These are phyloP conservation scores for Psilocybe azurescens DNA, from an alignment of 768 basidiomycete species.

Conservation along the genomic window DNA sequence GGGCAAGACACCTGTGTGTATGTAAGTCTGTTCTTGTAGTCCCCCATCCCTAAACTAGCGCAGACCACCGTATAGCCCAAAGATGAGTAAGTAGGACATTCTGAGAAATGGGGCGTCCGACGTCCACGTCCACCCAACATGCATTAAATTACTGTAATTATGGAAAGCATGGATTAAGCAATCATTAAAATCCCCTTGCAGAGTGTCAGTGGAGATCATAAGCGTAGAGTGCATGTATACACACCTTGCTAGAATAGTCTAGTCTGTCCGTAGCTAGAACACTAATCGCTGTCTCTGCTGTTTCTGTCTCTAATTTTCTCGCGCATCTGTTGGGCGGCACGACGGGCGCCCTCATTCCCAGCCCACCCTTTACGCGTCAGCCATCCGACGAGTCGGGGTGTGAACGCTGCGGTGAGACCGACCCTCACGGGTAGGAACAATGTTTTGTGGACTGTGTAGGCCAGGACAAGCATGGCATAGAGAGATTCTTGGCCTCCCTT, in stretches of 20 bases:
- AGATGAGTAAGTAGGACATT: too few relatives aligned
- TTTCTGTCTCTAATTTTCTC: constrained; percentile 43
- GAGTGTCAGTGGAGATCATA: background rate
- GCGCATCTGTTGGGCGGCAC: constrained; percentile 62
- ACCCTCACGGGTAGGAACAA: constrained; percentile 88
- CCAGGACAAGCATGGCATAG: constrained; percentile 91
- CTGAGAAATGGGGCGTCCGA: background rate
- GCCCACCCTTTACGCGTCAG: constrained; percentile 83
- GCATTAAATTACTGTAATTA: background rate
- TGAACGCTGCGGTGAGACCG: constrained; percentile 86
- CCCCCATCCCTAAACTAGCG: too few relatives aligned
- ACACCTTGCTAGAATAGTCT: constrained; percentile 7
- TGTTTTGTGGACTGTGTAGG: constrained; percentile 97
- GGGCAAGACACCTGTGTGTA: too few relatives aligned
- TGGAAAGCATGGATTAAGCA: background rate
- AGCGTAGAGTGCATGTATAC: background rate
- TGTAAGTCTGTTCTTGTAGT: too few relatives aligned
- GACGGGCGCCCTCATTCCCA: constrained; percentile 68
- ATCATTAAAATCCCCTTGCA: background rate
- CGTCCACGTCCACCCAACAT: background rate
- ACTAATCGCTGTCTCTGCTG: constrained; percentile 7
- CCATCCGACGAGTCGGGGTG: constrained; percentile 88
- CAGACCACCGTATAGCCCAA: too few relatives aligned
- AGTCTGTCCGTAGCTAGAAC: constrained; percentile 1
- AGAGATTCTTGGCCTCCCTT: constrained; percentile 68